These are phyloP conservation scores for Didymella segeticola DNA, from an alignment of 2,329 filamentous ascomycete species.

Conservation along the genomic window DNA sequence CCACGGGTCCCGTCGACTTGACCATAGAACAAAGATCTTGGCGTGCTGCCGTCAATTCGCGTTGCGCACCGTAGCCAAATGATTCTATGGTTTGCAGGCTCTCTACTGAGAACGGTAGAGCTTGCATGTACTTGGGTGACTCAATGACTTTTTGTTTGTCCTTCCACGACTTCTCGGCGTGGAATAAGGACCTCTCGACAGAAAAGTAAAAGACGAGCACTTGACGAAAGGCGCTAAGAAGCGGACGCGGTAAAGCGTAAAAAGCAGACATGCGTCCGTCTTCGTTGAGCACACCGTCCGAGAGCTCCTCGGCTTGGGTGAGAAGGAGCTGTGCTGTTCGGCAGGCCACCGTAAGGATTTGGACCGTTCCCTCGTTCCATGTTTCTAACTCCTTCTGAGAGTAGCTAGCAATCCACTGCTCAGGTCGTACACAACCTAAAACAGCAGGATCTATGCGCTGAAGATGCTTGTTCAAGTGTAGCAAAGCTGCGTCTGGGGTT, in stretches of 20 bases:
- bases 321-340: constrained; percentile 19
- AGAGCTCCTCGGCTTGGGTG: constrained; percentile 27
- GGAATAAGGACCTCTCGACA: constrained; percentile 34
- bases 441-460: neutral
- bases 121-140: neutral
- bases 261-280: constrained; percentile 33
- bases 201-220: constrained; percentile 36
- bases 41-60: constrained; percentile 23
- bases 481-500: constrained; percentile 24
- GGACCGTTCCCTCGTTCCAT: constrained; percentile 20
- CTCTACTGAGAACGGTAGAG: constrained; percentile 15
- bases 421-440: neutral
- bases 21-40: constrained; percentile 39
- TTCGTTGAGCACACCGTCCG: constrained; percentile 35
- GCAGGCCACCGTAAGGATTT: constrained; percentile 25
- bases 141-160: neutral
- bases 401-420: constrained; percentile 32
- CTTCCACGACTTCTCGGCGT: constrained; percentile 9
- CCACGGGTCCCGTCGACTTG: constrained; percentile 12
- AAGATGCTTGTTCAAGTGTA: constrained; percentile 32
- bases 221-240: constrained; percentile 31
- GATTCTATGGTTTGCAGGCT: constrained; percentile 26
- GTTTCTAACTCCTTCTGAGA: constrained; percentile 31
- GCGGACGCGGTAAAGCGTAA: constrained; percentile 32
- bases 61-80: constrained; percentile 25